Percentiles rank a stretch among this genome's conserved stretches.
These are phyloP conservation scores for Pythium scleroteichum DNA, from an alignment of 352 stramenopile genomes.

Conservation along the genomic window DNA sequence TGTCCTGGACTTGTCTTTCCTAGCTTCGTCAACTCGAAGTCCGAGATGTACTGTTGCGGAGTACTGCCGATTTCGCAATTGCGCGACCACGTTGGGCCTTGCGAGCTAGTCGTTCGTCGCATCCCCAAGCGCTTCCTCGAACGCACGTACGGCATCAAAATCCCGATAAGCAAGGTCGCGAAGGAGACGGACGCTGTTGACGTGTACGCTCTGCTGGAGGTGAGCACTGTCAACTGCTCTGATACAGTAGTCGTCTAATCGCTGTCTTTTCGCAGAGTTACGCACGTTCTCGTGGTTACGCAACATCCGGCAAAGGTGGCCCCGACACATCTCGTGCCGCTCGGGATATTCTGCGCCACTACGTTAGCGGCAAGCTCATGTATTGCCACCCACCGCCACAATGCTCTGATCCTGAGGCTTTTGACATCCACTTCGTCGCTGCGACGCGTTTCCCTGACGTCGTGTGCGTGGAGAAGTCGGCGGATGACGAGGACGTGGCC, in stretches of 20 bases:
- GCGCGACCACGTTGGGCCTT: constrained; percentile 94
- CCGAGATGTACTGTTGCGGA: constrained; percentile 98
- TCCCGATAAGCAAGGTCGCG: constrained; percentile 65
- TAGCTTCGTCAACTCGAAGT: constrained; percentile 98
- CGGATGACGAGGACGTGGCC: constrained; percentile 21
- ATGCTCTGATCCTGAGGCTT: constrained; percentile 50
- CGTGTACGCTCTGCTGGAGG: constrained; percentile 65
- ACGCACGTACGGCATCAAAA: constrained; percentile 96
- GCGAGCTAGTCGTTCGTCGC: constrained; percentile 93
- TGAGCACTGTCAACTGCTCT: background rate
- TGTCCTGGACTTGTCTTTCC: constrained; percentile 99
- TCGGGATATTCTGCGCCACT: constrained; percentile 97
- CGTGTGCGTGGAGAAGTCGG: constrained; percentile 7
- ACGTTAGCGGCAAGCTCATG: constrained; percentile 96
- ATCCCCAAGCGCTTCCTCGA: constrained; percentile 96
- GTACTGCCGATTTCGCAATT: constrained; percentile 99
- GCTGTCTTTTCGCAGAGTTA: constrained; percentile 53
- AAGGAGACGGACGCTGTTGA: constrained; percentile 76
- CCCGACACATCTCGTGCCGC: constrained; percentile 94
- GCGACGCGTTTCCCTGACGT: constrained; percentile 61
- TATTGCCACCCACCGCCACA: constrained; percentile 96
- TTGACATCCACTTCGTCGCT: constrained; percentile 76
- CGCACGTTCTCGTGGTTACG: constrained; percentile 88
- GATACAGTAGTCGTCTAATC: background rate
- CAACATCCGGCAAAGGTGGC: constrained; percentile 93